Evolutionary conservation across 1,139 yeast genomes (phyloP).

Genomic region (Geotrichum carabidarum): DNA sequence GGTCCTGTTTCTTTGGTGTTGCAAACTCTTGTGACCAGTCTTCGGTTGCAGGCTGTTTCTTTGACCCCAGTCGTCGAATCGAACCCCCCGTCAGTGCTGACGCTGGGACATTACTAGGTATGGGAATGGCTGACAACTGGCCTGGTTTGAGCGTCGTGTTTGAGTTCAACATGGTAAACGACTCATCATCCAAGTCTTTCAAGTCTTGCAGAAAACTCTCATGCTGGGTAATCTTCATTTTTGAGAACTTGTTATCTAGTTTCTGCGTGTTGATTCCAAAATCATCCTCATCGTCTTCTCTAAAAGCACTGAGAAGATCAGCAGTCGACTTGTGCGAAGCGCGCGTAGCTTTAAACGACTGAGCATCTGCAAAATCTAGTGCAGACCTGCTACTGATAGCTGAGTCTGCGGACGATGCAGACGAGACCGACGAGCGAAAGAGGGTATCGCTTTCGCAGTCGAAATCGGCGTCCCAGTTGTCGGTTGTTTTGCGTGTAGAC

Average conservation of each 20-base stretch:
- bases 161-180: background rate
- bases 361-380: background rate
- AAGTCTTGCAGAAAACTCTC: background rate
- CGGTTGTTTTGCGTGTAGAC: slow-evolving; percentile 1
- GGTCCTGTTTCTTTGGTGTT: background rate
- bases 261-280: slow-evolving; percentile 1
- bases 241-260: background rate
- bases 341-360: background rate
- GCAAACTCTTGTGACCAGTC: slow-evolving; percentile 1
- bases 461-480: slow-evolving; percentile 20
- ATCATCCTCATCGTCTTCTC: slow-evolving; percentile 18
- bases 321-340: slow-evolving; percentile 10
- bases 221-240: background rate
- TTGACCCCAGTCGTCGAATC: background rate
- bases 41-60: background rate
- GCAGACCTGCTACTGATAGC: background rate
- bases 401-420: background rate
- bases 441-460: slow-evolving; percentile 16
- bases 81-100: slow-evolving; percentile 5
- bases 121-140: background rate
- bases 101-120: background rate
- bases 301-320: slow-evolving; percentile 13
- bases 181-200: slow-evolving; percentile 1
- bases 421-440: slow-evolving; percentile 17
- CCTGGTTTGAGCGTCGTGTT: background rate